Conservation (phyloP, 305 asterid species). For the Ajuga reptans region DNA sequence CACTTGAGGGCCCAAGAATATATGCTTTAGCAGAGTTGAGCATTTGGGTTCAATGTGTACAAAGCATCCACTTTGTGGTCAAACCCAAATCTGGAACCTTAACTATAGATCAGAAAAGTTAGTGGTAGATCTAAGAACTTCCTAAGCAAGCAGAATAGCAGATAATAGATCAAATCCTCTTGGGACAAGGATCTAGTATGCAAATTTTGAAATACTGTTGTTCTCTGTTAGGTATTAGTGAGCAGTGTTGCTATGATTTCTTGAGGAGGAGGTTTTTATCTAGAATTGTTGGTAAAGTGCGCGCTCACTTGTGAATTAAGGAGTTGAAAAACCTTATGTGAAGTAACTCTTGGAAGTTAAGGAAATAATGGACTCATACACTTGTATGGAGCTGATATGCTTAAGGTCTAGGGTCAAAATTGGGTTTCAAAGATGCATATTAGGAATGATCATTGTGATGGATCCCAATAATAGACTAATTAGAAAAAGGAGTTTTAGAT, state of each 20-base stretch:
- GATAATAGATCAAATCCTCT: not conserved
- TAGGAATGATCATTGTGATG: not conserved
- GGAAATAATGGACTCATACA: not conserved
- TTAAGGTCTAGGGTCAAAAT: not conserved
- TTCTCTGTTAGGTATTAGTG: not conserved
- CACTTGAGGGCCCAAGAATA: not conserved
- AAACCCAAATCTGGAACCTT: not conserved
- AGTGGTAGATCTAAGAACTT: not conserved
- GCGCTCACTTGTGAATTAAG: not conserved
- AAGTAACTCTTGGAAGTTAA: not conserved
- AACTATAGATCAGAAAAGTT: not conserved
- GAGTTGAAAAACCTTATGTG: not conserved
- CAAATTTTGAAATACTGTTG: not conserved
- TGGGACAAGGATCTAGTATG: not conserved
- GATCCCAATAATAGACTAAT: not conserved
- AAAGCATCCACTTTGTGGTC: not conserved
- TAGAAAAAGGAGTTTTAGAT: slow-evolving; percentile 1
- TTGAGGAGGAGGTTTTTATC: not conserved
- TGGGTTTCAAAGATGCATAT: not conserved
- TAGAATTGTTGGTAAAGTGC: not conserved
- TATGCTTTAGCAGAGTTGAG: not conserved
- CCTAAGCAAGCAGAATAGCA: not conserved
- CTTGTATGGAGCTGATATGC: not conserved
- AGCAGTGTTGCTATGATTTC: not conserved
- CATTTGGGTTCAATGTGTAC: not conserved